Percentiles rank a stretch among this genome's conserved stretches.
These are phyloP conservation scores for Solanum chilense DNA, from an alignment of 257 asterid species.

Conservation along the genomic window DNA sequence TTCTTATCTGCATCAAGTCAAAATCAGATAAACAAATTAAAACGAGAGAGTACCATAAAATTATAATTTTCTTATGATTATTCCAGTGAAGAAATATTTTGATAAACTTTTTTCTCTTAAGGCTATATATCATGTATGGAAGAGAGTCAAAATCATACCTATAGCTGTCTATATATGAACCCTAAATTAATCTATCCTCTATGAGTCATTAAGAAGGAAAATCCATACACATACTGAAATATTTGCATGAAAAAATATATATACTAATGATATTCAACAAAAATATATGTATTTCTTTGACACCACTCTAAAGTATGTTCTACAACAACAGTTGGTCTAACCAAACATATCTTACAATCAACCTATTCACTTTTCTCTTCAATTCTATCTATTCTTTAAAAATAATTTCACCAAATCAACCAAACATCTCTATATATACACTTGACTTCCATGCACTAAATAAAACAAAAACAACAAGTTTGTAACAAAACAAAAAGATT, in stretches of 20 bases:
- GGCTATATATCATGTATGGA: background rate
- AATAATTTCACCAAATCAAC: slow-evolving; percentile 6
- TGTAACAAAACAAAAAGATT: background rate
- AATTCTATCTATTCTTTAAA: background rate
- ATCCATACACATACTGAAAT: background rate
- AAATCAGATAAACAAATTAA: too few relatives aligned
- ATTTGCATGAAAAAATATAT: background rate
- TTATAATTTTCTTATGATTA: too few relatives aligned
- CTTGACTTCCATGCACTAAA: background rate
- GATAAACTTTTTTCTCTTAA: background rate
- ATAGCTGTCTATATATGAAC: background rate
- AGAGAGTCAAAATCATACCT: background rate
- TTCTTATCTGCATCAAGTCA: too few relatives aligned
- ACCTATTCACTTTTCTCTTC: background rate
- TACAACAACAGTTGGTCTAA: slow-evolving; percentile 13
- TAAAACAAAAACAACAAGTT: background rate
- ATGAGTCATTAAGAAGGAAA: background rate
- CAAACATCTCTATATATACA: slow-evolving; percentile 8
- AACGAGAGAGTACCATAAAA: too few relatives aligned
- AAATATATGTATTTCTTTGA: background rate
- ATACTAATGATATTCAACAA: background rate
- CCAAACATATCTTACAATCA: background rate
- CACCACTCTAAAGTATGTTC: background rate
- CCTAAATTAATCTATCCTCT: background rate
- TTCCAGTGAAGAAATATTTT: background rate